phyloP scores from a whole-genome alignment of 1,284 basidiomycete genomes.

The Mycena sp. region DNA sequence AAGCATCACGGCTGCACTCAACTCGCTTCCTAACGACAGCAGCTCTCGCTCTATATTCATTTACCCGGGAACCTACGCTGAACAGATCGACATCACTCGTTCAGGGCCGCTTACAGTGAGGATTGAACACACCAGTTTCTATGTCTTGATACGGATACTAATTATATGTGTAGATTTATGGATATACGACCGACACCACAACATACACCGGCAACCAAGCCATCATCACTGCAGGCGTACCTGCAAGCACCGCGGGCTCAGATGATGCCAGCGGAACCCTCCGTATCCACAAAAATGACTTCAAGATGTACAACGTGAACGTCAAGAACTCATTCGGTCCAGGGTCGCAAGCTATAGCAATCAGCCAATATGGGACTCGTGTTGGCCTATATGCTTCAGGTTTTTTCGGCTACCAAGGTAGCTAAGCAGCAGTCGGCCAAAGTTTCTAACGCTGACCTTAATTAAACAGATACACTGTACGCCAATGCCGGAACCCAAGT shows the following conservation, averaged over 20 bases:
- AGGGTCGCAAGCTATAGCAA: slow-evolving; percentile 62
- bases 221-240: slow-evolving; percentile 52
- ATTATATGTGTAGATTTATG: slow-evolving; percentile 49
- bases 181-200: slow-evolving; percentile 53
- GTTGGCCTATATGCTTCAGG: slow-evolving; percentile 62
- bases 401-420: slow-evolving; percentile 63
- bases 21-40: slow-evolving; percentile 54
- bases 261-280: slow-evolving; percentile 65
- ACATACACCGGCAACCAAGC: slow-evolving; percentile 52
- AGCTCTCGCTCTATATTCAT: slow-evolving; percentile 59
- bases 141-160: neutral
- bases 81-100: slow-evolving; percentile 62
- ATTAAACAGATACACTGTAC: slow-evolving; percentile 50
- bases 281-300: slow-evolving; percentile 60
- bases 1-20: slow-evolving; percentile 52
- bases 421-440: too few relatives aligned
- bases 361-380: slow-evolving; percentile 60
- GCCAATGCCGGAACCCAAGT: slow-evolving; percentile 59
- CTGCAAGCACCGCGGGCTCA: slow-evolving; percentile 55
- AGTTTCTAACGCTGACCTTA: too few relatives aligned
- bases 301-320: slow-evolving; percentile 65
- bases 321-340: slow-evolving; percentile 62
- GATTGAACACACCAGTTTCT: neutral
- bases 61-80: slow-evolving; percentile 62
- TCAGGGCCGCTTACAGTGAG: slow-evolving; percentile 52